Evolutionary conservation across 768 basidiomycete species (phyloP), one percentile per base, ranked within the genome.

Genomic region (Auricularia auricula-judae): DNA sequence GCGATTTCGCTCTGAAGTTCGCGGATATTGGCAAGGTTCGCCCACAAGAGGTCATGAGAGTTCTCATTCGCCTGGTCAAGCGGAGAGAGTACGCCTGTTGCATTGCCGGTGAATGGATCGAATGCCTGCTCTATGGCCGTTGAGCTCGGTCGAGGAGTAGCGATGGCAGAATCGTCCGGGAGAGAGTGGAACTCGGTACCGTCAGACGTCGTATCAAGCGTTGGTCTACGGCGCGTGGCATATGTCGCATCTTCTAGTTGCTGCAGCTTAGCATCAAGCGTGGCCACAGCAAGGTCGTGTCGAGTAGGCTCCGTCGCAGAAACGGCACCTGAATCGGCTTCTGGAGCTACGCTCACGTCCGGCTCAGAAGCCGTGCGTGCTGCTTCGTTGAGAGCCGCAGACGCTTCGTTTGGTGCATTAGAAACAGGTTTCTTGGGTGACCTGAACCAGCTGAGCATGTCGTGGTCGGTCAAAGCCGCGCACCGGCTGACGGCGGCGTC

Each of bases 1-100:
- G 89, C 85, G 39, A 91, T 83, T 67, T 88, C 83, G 63, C 81
- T 83, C 72, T 91, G 88, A 36, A 91, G 73, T 43, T 86, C 85
- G 66, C 89, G 72, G n/a, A 91, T 86, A 54, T 79, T 80, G 21
- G 83, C 83, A 16, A 91, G 80, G 66, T 86, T 84, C 0, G 80
- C 70, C 89, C 89, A 91, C 61, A 88, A 72, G 63, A 81, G 82
- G 62, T 81, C 82, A 67, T 80, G 80, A 66, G 60, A 70, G 62
- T 43, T 64, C 58, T 72, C 72, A 14, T 42, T 14, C 63, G 23
- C 36, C 43, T 64, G 18, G 64, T 63, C 36, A 1, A 35, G 21
- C 11, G 47, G 47, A 10, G 47, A 51, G 5, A 51, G 11, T 8
- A 51, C 47, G 47, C 47, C 47, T 0, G 47, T 18, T 16, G 14